Evolutionary conservation across 2,329 filamentous ascomycete genomes (phyloP).

Genomic region (Lachnellula cervina): DNA sequence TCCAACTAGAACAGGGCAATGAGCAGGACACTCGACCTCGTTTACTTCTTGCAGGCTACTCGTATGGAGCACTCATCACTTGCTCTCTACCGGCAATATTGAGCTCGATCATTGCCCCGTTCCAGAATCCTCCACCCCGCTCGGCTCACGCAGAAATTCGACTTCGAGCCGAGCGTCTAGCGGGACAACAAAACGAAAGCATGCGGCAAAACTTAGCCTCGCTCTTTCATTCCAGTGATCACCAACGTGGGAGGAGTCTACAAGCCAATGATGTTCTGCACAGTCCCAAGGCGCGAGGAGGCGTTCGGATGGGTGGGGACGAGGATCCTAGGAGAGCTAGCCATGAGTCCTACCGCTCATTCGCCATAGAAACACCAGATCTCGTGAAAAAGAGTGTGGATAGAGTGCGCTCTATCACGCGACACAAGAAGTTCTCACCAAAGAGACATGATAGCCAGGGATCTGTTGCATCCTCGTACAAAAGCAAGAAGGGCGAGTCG

Average conservation of each 20-base stretch:
- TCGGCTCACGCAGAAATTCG: conserved; percentile 65
- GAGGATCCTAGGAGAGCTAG: conserved; percentile 33
- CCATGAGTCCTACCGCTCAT: conserved; percentile 31
- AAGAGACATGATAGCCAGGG: conserved; percentile 26
- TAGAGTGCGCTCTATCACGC: conserved; percentile 31
- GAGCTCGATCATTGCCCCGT: conserved; percentile 38
- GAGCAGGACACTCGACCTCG: conserved; percentile 21
- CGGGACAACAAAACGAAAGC: conserved; percentile 50
- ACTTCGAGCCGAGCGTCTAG: conserved; percentile 63
- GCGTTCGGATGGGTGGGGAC: conserved; percentile 29
- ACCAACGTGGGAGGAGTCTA: conserved; percentile 15
- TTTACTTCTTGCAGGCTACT: conserved; percentile 73
- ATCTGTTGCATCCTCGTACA: conserved; percentile 19
- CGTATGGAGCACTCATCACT: conserved; percentile 82
- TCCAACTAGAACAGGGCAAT: neutral
- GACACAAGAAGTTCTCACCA: conserved; percentile 23
- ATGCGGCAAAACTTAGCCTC: conserved; percentile 17
- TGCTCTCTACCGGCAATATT: conserved; percentile 60
- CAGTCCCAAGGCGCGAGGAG: conserved; percentile 17
- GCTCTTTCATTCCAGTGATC: conserved; percentile 12
- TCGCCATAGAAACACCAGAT: conserved; percentile 30
- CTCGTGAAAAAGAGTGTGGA: conserved; percentile 38
- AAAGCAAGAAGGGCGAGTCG: conserved; percentile 28
- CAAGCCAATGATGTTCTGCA: conserved; percentile 14
- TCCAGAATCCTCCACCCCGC: conserved; percentile 53